These are phyloP conservation scores for Ceratobasidium sp. DNA, from an alignment of 1,284 basidiomycete genomes.

Conservation along the genomic window DNA sequence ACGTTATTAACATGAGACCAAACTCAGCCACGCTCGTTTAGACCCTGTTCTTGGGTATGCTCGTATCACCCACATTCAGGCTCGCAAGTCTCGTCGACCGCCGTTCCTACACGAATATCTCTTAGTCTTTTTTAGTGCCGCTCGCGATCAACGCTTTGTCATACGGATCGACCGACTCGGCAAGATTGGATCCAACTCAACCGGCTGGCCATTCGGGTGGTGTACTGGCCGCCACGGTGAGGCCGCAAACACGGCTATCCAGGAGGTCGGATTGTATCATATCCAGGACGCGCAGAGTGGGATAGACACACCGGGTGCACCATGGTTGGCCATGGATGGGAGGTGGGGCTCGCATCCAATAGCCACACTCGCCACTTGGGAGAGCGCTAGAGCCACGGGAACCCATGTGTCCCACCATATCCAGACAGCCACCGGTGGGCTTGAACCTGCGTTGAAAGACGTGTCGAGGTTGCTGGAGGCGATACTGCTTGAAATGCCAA, in stretches of 20 bases:
- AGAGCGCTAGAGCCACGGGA: background rate
- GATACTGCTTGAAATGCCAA: conserved; percentile 36
- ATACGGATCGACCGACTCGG: conserved; percentile 33
- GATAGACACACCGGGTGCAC: conserved; percentile 1
- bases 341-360: conserved; percentile 27
- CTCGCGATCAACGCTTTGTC: conserved; percentile 18
- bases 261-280: conserved; percentile 34
- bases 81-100: conserved; percentile 27
- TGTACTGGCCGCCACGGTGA: background rate
- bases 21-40: conserved; percentile 1
- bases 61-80: conserved; percentile 39
- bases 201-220: background rate
- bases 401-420: conserved; percentile 24
- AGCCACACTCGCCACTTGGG: conserved; percentile 21
- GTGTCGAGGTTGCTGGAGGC: conserved; percentile 33
- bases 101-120: conserved; percentile 42
- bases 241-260: conserved; percentile 6
- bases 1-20: no score
- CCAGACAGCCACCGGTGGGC: background rate
- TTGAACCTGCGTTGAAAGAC: background rate
- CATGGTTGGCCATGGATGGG: conserved; percentile 28
- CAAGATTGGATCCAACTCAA: conserved; percentile 9
- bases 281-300: conserved; percentile 33
- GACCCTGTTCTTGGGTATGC: conserved; percentile 18
- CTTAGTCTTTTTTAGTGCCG: conserved; percentile 19